Evolutionary conservation across 23 red algal genomes (phyloP).

Genomic region (Gracilariopsis chorda): DNA sequence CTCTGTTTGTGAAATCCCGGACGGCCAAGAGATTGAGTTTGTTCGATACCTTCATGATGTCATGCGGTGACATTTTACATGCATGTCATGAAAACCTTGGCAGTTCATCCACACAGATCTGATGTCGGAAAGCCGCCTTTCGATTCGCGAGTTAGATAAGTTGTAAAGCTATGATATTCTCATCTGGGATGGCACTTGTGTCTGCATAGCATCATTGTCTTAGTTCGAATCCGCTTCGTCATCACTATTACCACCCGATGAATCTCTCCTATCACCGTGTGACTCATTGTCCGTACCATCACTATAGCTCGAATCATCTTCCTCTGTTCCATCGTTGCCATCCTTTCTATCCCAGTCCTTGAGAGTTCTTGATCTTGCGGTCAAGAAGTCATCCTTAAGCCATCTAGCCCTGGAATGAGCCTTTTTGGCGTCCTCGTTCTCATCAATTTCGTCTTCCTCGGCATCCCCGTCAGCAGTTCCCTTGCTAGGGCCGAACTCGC

Average conservation of each 20-base stretch:
- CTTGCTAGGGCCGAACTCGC: background rate
- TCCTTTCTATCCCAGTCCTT: conserved; percentile 30
- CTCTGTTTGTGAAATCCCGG: conserved; percentile 57
- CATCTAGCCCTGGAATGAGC: conserved; percentile 26
- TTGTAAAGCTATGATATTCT: too few relatives aligned
- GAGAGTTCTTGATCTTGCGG: conserved; percentile 4
- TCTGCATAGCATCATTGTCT: too few relatives aligned
- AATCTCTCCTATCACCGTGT: too few relatives aligned
- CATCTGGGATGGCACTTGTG: too few relatives aligned
- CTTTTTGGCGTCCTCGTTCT: background rate
- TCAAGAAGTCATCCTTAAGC: conserved; percentile 42
- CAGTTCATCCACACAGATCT: too few relatives aligned
- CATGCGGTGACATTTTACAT: conserved; percentile 11
- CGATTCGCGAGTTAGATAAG: too few relatives aligned
- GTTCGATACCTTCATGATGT: conserved; percentile 81
- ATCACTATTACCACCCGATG: background rate
- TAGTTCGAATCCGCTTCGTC: too few relatives aligned
- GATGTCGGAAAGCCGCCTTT: too few relatives aligned
- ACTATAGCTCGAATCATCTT: too few relatives aligned
- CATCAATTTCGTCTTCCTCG: background rate
- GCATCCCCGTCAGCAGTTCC: background rate
- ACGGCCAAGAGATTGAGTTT: conserved; percentile 87
- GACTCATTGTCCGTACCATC: too few relatives aligned
- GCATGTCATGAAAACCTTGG: background rate
- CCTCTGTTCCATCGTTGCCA: background rate